phyloP scores from a whole-genome alignment of 1,284 basidiomycete genomes.

The Rhodotorula mucilaginosa region DNA sequence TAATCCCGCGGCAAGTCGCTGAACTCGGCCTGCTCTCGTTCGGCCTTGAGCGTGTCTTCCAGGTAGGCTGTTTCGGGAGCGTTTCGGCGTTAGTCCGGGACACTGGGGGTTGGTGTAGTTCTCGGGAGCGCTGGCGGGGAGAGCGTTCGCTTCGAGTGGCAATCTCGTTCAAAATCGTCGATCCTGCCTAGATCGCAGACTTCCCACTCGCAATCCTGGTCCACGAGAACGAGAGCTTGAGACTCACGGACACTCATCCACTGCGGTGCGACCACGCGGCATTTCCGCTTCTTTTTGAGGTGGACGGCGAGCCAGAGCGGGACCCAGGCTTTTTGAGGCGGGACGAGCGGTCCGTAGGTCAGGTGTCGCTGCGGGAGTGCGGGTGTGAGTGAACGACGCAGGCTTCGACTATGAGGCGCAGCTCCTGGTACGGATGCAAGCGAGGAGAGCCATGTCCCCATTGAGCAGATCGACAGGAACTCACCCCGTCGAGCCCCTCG shows the following conservation, averaged over 20 bases:
- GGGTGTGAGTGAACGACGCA: no score
- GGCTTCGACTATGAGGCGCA: no score
- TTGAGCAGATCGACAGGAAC: not conserved
- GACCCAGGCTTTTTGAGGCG: slow-evolving; percentile 74
- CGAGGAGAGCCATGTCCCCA: no score
- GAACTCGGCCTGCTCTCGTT: slow-evolving; percentile 46
- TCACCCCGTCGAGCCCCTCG: slow-evolving; percentile 33
- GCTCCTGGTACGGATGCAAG: no score
- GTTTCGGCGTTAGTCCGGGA: not conserved
- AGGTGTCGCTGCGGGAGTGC: slow-evolving; percentile 4
- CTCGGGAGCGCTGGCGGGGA: not conserved
- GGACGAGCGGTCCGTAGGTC: slow-evolving; percentile 83
- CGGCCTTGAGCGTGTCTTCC: slow-evolving; percentile 55
- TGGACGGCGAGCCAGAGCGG: slow-evolving; percentile 95
- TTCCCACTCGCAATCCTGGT: not conserved
- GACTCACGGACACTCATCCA: slow-evolving; percentile 81
- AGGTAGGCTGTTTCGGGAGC: slow-evolving; percentile 63
- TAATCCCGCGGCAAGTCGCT: slow-evolving; percentile 63
- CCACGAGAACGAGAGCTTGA: not conserved
- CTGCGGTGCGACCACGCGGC: slow-evolving; percentile 79
- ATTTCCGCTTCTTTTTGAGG: slow-evolving; percentile 89
- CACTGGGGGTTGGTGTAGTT: not conserved
- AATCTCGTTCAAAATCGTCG: not conserved
- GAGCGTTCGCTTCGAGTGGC: no score
- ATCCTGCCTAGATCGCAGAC: no score